phyloP scores from a whole-genome alignment of 108 stramenopile genomes.

The Cyclotella distinguenda region DNA sequence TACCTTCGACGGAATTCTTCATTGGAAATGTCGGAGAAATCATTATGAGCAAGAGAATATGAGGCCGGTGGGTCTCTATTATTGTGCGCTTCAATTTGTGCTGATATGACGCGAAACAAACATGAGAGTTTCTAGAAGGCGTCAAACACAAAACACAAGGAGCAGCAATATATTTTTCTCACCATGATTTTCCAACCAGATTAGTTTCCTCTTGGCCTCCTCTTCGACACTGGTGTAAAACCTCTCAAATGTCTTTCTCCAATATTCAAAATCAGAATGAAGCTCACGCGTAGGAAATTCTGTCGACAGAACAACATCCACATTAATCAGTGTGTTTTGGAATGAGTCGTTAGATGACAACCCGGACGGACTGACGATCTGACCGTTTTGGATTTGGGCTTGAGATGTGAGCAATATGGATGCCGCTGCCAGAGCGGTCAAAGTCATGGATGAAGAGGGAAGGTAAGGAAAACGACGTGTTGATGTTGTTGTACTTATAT shows the following conservation, averaged over 20 bases:
- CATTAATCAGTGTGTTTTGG: too few species aligned
- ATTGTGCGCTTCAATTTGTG: constrained; percentile 15
- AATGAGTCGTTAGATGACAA: too few species aligned
- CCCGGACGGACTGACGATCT: too few species aligned
- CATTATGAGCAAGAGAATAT: constrained; percentile 85
- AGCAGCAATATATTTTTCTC: not conserved
- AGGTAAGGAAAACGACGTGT: too few species aligned
- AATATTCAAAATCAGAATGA: constrained; percentile 11
- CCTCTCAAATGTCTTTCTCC: constrained; percentile 18
- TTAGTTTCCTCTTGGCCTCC: constrained; percentile 20
- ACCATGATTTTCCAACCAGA: constrained; percentile 39
- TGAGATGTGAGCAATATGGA: too few species aligned
- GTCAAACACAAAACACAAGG: not conserved
- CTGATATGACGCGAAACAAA: not conserved
- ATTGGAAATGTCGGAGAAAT: constrained; percentile 82
- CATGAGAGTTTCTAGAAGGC: not conserved
- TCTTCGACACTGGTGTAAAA: constrained; percentile 14
- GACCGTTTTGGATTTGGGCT: too few species aligned
- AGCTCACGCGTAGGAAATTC: constrained; percentile 14
- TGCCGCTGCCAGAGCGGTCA: too few species aligned
- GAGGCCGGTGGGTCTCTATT: constrained; percentile 24
- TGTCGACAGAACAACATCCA: constrained; percentile 12
- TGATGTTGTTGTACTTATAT: too few species aligned
- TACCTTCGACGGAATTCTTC: constrained; percentile 79
- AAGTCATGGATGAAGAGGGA: too few species aligned